Base-by-base conservation (phyloP, 805 yeast genomes). In the Ogataea parapolymorpha region DNA sequence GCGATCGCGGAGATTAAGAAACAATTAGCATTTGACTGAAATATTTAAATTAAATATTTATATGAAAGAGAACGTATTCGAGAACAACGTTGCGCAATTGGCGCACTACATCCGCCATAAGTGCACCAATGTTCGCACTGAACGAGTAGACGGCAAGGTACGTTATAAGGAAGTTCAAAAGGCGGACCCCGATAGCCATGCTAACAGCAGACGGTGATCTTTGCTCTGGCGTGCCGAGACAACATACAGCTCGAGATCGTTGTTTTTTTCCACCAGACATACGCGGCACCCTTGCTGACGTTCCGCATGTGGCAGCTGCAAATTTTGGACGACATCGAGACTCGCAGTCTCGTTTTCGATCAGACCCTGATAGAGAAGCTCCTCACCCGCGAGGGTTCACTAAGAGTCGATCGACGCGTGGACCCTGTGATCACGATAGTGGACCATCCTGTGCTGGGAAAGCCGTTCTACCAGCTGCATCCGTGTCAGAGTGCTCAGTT, bases 1-100 rank as follows among this genome's bases (percentile, higher is more conserved):
- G 98, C 99, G 44, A 93, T 93, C 70, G 98, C 98, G 51, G 89
- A 88, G 70, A 89, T 93, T 69, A 93, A 93, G 79, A 90, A 88
- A 74, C 80, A 81, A 62, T 77, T 93, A 77, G 93, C 96, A 39
- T 76, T 85, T 59, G 88, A 78, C 55, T 82, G 72, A 39, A 26
- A 28, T 39, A 39, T 22, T 28, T 24, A 24, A 6, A 33, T 23
- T 25, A 33, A 33, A 33, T 24, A 33, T 33, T 32, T 32, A 38
- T 26, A 38, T 38, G 41, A 26, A 26, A 26, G 24, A 32, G 13
- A 32, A 26, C 26, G 25, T 26, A 39, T 39, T 32, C 37, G 42
- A 39, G 12, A 9, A 5, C 14, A 24, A 14, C 2, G 18, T 39
- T 11, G 11, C 7, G 14, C 12, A 7, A 10, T 17, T 39, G 11